Conservation (phyloP, 2,329 filamentous ascomycete genomes). For the Colletotrichum ledebouriae region DNA sequence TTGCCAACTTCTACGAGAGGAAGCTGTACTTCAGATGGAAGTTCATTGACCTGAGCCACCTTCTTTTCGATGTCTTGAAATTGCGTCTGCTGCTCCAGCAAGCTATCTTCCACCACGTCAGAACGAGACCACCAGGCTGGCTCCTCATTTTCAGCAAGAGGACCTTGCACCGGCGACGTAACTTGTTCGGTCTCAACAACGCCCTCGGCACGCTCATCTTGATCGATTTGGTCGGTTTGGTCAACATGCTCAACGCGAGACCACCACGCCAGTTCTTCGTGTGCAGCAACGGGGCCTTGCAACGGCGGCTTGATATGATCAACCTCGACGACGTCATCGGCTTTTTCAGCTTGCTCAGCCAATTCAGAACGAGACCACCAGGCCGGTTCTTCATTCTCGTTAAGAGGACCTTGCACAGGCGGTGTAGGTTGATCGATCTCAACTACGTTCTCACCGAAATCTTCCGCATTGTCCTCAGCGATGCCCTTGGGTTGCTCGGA, state of each 20-base stretch:
- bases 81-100: not conserved
- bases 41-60: not conserved
- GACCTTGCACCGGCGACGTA: not conserved
- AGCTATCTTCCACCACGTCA: too few species aligned
- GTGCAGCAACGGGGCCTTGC: too few species aligned
- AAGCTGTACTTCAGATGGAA: not conserved
- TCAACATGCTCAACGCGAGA: too few species aligned
- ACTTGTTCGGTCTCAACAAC: slow-evolving; percentile 18
- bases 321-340: slow-evolving; percentile 1
- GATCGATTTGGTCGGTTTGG: too few species aligned
- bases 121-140: not conserved
- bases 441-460: not conserved
- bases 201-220: not conserved
- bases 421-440: slow-evolving; percentile 18
- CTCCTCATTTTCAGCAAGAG: too few species aligned
- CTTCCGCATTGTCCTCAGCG: too few species aligned
- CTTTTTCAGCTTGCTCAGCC: too few species aligned
- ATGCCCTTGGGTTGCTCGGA: not conserved
- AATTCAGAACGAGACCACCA: not conserved
- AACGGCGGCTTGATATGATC: slow-evolving; percentile 7
- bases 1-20: not conserved
- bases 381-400: too few species aligned
- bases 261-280: too few species aligned
- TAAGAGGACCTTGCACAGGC: not conserved
- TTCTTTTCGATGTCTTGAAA: not conserved